Evolutionary conservation across 2,329 filamentous ascomycete species (phyloP), one percentile per base, ranked within the genome.

Genomic region (Sporothrix mexicana): DNA sequence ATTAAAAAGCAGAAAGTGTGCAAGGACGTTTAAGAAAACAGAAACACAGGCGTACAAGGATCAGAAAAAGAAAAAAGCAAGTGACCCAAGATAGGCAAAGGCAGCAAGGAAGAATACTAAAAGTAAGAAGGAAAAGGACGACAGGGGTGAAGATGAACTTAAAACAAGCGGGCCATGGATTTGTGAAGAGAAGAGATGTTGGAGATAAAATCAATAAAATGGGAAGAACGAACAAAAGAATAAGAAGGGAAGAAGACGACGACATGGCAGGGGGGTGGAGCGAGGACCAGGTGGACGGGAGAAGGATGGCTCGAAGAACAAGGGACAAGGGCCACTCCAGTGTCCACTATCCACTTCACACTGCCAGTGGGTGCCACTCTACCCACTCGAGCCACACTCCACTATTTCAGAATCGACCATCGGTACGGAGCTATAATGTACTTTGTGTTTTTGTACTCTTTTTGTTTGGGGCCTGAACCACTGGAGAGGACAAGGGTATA

Each of bases 71-170:
- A 23, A 47, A 59, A 3, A 30, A 30, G 12, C n/a, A n/a, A 36
- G 9, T 49, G n/a, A 45, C 13, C 49, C 59, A 17, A 67, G n/a
- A 45, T 23, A 49, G 25, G 30, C 41, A 66, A 47, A 47, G 45
- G 20, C 1, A 36, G 30, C 4, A 36, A 36, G 30, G 30, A 36
- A 36, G 30, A 36, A 36, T 4, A 36, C 30, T 36, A 36, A 36
- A 36, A 36, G 51, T 5, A 23, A n/a, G n/a, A n/a, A 51, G 51
- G 8, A 23, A 51, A 12, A 23, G 30, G 64, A 49, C 43, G 43
- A 66, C 64, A 68, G 64, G 64, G 64, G 25, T 51, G 47, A 7
- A 51, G 47, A 36, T 20, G 47, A 36, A 51, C 64, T 20, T 68
- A 53, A 36, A 68, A 36, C 64, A 41, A 10, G 69, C 7, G 30